phyloP scores from a whole-genome alignment of 805 yeast species.

The Metschnikowia matae region DNA sequence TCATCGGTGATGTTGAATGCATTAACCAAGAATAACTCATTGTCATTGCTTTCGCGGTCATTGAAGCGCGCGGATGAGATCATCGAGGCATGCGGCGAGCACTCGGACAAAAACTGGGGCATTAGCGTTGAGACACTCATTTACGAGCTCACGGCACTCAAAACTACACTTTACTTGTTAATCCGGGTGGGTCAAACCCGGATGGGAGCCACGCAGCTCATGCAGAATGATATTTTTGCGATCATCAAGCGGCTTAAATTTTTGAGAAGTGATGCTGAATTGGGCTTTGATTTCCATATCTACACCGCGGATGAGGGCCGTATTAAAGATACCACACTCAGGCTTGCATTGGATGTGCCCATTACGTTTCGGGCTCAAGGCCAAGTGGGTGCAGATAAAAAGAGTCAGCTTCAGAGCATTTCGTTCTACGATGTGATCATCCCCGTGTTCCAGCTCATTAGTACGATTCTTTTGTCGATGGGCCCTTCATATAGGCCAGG shows the following conservation, averaged over 20 bases:
- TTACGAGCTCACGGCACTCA: slow-evolving; percentile 75
- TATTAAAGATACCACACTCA: slow-evolving; percentile 23
- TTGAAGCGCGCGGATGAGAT: slow-evolving; percentile 67
- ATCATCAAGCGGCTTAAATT: slow-evolving; percentile 54
- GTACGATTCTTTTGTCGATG: slow-evolving; percentile 65
- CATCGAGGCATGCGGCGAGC: slow-evolving; percentile 33
- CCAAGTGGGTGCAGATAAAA: background rate
- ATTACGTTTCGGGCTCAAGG: slow-evolving; percentile 25
- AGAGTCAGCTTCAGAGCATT: slow-evolving; percentile 20
- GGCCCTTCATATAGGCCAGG: slow-evolving; percentile 71
- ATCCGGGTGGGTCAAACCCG: slow-evolving; percentile 73
- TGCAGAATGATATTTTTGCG: slow-evolving; percentile 70
- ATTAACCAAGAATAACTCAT: slow-evolving; percentile 60
- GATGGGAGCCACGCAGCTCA: slow-evolving; percentile 69
- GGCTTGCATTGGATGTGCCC: slow-evolving; percentile 52
- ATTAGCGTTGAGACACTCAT: slow-evolving; percentile 51
- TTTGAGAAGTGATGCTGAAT: slow-evolving; percentile 69
- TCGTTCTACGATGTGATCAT: slow-evolving; percentile 65
- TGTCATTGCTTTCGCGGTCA: slow-evolving; percentile 61
- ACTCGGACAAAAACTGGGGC: slow-evolving; percentile 16
- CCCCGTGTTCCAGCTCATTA: slow-evolving; percentile 69
- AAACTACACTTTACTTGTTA: slow-evolving; percentile 64
- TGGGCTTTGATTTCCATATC: slow-evolving; percentile 57
- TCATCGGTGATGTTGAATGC: slow-evolving; percentile 53
- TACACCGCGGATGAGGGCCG: slow-evolving; percentile 20